Evolutionary conservation across 768 basidiomycete species (phyloP), one percentile per base, ranked within the genome.

Genomic region (Suillus subluteus): DNA sequence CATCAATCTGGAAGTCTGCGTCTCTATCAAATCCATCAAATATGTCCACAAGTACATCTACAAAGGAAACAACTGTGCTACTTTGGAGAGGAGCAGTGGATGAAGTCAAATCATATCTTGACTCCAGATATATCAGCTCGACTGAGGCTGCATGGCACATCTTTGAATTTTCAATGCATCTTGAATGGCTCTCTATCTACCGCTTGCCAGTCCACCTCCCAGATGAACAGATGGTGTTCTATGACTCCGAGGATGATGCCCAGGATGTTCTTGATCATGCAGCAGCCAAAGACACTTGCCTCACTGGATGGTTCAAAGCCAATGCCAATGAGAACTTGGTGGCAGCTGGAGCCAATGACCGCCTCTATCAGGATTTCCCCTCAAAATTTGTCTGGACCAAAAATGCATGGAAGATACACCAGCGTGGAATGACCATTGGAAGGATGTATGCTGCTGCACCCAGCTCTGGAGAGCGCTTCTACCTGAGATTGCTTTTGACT

Each of bases 11-110:
- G 85, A 87, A 68, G 78, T 79, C 62, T 75, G 72, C 58, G 73
- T 71, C 0, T 79, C 78, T 11, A 68, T 86, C 48, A 73, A 73
- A 11, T 69, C 82, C 6, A 61, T 82, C 71, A 84, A 84, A 63
- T 87, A 87, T 62, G 70, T 80, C n/a, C 77, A 78, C 73, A 86
- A 86, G 70, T 86, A 86, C 69, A 73, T 85, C 23, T 77, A 84
- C 73, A 87, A 87, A 68, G 84, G 86, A 11, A 68, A 68, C 66
- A 83, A 86, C 68, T 69, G 74, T 11, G 75, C 77, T 0, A 80
- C 81, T 0, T 16, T 84, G 38, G 74, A 80, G 65, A 61, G 46
- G 66, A 8, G 30, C 41, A 32, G 23, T 21, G 0, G 75, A 84
- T 73, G 80, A 84, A 69, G 71, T 84, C 48, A 68, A 73, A 54